Percentiles rank a stretch among this genome's conserved stretches.
These are phyloP conservation scores for Madurella mycetomatis DNA, from an alignment of 2,329 filamentous ascomycete genomes.

Conservation along the genomic window DNA sequence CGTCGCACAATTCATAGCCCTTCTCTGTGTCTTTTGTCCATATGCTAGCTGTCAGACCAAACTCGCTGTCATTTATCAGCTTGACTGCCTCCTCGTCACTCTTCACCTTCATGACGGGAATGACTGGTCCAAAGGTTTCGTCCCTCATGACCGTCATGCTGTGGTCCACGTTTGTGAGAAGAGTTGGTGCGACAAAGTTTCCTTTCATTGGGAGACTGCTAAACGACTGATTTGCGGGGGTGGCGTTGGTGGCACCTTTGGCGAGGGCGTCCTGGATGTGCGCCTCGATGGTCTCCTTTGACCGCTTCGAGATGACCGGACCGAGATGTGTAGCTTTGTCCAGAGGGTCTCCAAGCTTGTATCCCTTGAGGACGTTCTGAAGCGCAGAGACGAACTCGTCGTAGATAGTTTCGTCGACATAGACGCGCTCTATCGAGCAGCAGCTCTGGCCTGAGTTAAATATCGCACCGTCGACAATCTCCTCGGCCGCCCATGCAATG, in stretches of 20 bases:
- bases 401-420: slow-evolving; percentile 81
- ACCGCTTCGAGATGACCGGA: slow-evolving; percentile 78
- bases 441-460: slow-evolving; percentile 99
- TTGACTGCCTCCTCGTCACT: slow-evolving; percentile 74
- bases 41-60: slow-evolving; percentile 91
- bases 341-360: slow-evolving; percentile 84
- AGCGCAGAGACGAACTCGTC: slow-evolving; percentile 75
- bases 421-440: slow-evolving; percentile 87
- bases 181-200: slow-evolving; percentile 83
- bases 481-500: slow-evolving; percentile 82
- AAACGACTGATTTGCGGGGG: slow-evolving; percentile 77
- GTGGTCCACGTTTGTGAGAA: slow-evolving; percentile 76
- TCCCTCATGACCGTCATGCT: slow-evolving; percentile 85
- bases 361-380: slow-evolving; percentile 73
- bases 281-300: slow-evolving; percentile 68
- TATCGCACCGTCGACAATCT: slow-evolving; percentile 92
- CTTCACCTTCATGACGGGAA: slow-evolving; percentile 83
- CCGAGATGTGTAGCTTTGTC: slow-evolving; percentile 77
- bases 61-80: slow-evolving; percentile 92
- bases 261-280: slow-evolving; percentile 79
- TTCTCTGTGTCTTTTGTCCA: slow-evolving; percentile 84
- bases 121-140: slow-evolving; percentile 91
- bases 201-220: slow-evolving; percentile 66
- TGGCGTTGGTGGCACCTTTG: slow-evolving; percentile 79
- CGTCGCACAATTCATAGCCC: slow-evolving; percentile 71